Conservation (phyloP, 2,329 filamentous ascomycete species). For the Aspergillus novoparasiticus region DNA sequence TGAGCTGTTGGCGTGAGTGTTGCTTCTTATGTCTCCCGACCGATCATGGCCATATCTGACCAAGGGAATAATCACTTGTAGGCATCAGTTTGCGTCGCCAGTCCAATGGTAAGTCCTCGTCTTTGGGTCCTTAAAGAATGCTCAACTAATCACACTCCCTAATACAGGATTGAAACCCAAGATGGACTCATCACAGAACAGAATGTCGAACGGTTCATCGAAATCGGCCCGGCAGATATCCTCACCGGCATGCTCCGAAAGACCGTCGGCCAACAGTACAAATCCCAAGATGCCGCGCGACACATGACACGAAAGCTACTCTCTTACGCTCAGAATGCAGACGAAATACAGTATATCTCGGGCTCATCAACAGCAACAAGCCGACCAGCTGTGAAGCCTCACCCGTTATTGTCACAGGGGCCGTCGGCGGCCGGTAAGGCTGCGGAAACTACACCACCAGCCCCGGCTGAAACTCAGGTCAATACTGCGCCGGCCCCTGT, state of each 20-base stretch:
- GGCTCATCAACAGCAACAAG: neutral
- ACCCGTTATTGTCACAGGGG: neutral
- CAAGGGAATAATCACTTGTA: neutral
- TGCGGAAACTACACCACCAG: neutral
- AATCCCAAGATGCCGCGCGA: neutral
- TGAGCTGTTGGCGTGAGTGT: slow-evolving; percentile 1
- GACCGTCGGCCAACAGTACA: neutral
- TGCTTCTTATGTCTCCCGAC: neutral
- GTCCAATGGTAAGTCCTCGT: neutral
- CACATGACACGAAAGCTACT: neutral
- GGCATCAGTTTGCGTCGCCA: neutral
- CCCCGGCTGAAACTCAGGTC: neutral
- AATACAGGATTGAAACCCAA: neutral
- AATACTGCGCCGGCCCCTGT: neutral
- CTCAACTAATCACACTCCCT: neutral
- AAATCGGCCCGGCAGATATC: neutral
- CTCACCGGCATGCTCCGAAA: neutral
- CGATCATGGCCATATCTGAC: neutral
- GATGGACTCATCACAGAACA: neutral
- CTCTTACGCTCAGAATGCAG: neutral
- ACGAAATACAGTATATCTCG: neutral
- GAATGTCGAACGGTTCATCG: neutral
- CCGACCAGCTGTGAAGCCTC: neutral
- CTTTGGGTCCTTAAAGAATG: neutral
- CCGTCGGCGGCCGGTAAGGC: neutral